Base-by-base conservation (phyloP, 257 asterid species). In the Nicotiana sylvestris region DNA sequence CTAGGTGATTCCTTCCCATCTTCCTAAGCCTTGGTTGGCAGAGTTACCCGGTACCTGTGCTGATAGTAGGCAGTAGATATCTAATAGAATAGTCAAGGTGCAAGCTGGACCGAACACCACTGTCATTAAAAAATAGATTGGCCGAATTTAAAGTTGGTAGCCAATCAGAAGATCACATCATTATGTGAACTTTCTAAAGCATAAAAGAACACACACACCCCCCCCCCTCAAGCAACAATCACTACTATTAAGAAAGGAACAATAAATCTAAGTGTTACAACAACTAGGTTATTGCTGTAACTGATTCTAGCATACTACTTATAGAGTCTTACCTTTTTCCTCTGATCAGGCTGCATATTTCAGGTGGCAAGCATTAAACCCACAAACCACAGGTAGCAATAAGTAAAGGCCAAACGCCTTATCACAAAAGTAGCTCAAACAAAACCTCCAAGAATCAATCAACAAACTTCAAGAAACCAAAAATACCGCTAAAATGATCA, bases 311-410 rank as follows among this genome's bases (percentile, higher is more conserved):
- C 69, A 86, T 37, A 27, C 56, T 55, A 49, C 76, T 61, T 60
- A 46, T 43, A 61, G 57, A 64, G 67, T 4, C 33, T 25, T 86
- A 92, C 98, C 93, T 93, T 92, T 87, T 92, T 93, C 18, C 98
- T 88, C 85, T 92, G 97, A 92, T 91, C 98, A 87, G 90, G 81
- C 84, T 90, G 97, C 97, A 93, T 93, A 77, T 88, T 88, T 90
- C 87, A 85, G 84, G 89, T 84, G 82, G 82, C 77, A 83, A 87
- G 90, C 93, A 93, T 89, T 90, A 87, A 90, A 82, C 55, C 46
- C 84, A 81, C 84, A 74, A 87, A 80, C 68, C 66, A 53, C 30
- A 5, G 76, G 55, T 30, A 81, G 76, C 81, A 53, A 70, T 72
- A 49, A 51, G 61, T 86, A 53, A 68, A 84, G 79, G 68, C 66